Base-by-base conservation (phyloP, 2,329 filamentous ascomycete species). In the Exophiala sp. region DNA sequence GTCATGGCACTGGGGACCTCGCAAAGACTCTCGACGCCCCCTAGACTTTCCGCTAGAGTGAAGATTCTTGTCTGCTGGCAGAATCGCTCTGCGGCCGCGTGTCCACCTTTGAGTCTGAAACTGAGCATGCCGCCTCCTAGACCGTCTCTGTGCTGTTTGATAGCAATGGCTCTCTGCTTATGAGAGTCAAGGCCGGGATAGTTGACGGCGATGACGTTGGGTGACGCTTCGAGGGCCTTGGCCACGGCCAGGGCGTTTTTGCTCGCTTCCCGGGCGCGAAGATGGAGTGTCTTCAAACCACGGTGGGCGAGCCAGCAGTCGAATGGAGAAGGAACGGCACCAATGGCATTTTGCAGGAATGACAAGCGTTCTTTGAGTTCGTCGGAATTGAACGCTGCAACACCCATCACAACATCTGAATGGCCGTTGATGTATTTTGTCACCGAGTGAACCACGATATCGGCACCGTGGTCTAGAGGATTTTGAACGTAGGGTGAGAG, bases 361-460 rank as follows among this genome's bases (percentile, higher is more conserved):
- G 81, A 76, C 18, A 98, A 80, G 35, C 87, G 82, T 56, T 83
- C 74, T 65, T 83, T 82, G 60, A 98, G 77, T 14, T 81, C 78
- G 49, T 88, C 82, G 23, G 85, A 86, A 78, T 96, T 97, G 79
- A 95, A 94, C 43, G 93, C 93, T 40, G 89, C 91, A 23, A 93
- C 86, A 59, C 93, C 93, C 93, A 98, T 98, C 63, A 97, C 83
- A 7, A 98, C 93, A 68, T 98, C 93, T 1, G 78, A 82, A 74
- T 98, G 93, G 43, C 93, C 93, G 69, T 97, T 97, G 74, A 98
- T 97, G 73, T 97, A 98, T 74, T 98, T 98, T 38, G 93, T 98
- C 48, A 98, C 93, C 48, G 84, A 90, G 77, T 97, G 91, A 37
- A 97, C 86, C 60, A 97, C 91, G 58, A 97, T 90, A 69, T 98